These are phyloP conservation scores for Uronychia setigera DNA, from an alignment of 73 alveolate species.

Conservation along the genomic window DNA sequence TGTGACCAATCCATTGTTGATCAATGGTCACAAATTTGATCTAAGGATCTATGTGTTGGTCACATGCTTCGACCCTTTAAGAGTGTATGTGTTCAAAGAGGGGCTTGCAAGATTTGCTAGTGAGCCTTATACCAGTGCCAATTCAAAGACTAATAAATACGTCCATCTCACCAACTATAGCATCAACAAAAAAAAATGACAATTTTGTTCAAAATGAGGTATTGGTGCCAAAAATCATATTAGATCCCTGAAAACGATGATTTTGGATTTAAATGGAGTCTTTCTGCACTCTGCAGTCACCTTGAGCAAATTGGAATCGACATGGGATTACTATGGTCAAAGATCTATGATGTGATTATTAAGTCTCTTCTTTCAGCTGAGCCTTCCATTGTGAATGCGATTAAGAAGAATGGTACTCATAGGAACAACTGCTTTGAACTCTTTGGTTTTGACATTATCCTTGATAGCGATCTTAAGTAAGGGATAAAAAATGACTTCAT, in stretches of 20 bases:
- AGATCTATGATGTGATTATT: constrained; percentile 76
- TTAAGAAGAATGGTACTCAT: constrained; percentile 67
- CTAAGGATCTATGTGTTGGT: constrained; percentile 80
- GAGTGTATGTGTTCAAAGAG: constrained; percentile 76
- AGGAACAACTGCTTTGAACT: constrained; percentile 84
- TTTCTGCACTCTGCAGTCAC: constrained; percentile 73
- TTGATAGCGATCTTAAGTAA: constrained; percentile 80
- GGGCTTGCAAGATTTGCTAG: constrained; percentile 84
- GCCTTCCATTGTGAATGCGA: constrained; percentile 59
- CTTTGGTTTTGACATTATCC: constrained; percentile 80
- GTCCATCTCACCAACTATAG: constrained; percentile 80
- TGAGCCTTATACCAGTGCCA: constrained; percentile 72
- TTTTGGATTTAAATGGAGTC: constrained; percentile 84
- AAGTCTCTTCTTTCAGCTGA: constrained; percentile 67
- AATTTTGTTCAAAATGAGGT: constrained; percentile 72
- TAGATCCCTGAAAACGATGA: constrained; percentile 66
- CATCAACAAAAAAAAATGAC: constrained; percentile 76
- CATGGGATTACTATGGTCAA: constrained; percentile 65
- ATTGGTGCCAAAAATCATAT: constrained; percentile 29
- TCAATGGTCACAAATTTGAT: constrained; percentile 84
- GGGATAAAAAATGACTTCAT: constrained; percentile 77
- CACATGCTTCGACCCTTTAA: constrained; percentile 79
- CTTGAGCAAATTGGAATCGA: constrained; percentile 75
- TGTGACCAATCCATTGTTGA: constrained; percentile 77
- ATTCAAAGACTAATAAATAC: constrained; percentile 65